Evolutionary conservation across 139 green algal genomes (phyloP).

Genomic region (Asterochloris sp.): DNA sequence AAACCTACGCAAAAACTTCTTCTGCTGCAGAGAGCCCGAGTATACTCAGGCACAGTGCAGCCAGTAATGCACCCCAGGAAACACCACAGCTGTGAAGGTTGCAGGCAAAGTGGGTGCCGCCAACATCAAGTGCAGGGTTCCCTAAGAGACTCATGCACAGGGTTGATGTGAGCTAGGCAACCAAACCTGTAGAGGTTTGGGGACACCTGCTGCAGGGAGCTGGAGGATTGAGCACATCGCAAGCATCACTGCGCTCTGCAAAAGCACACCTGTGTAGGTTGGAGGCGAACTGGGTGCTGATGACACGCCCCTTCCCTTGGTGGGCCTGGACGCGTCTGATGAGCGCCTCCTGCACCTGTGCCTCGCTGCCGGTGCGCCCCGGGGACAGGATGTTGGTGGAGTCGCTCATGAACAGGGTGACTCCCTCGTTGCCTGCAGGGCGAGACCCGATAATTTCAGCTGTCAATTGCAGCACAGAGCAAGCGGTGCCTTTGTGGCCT

Average conservation of each 20-base stretch:
- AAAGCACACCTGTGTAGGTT: constrained; percentile 72
- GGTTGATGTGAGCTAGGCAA: too few relatives aligned
- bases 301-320: constrained; percentile 81
- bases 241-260: not conserved
- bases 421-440: constrained; percentile 64
- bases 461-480: not conserved
- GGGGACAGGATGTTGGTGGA: constrained; percentile 95
- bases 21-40: too few relatives aligned
- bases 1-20: too few relatives aligned
- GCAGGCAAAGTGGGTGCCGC: too few relatives aligned
- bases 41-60: too few relatives aligned
- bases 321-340: constrained; percentile 66
- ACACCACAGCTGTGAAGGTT: too few relatives aligned
- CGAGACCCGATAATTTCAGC: not conserved
- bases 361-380: constrained; percentile 84
- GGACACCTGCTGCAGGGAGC: too few relatives aligned
- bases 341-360: constrained; percentile 67
- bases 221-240: too few relatives aligned
- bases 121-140: too few relatives aligned
- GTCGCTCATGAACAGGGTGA: constrained; percentile 94
- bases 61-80: too few relatives aligned
- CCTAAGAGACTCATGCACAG: too few relatives aligned
- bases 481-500: not conserved
- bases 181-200: too few relatives aligned
- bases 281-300: constrained; percentile 94